phyloP scores from a whole-genome alignment of 2,329 filamentous ascomycete genomes.

The Mariannaea sp. region DNA sequence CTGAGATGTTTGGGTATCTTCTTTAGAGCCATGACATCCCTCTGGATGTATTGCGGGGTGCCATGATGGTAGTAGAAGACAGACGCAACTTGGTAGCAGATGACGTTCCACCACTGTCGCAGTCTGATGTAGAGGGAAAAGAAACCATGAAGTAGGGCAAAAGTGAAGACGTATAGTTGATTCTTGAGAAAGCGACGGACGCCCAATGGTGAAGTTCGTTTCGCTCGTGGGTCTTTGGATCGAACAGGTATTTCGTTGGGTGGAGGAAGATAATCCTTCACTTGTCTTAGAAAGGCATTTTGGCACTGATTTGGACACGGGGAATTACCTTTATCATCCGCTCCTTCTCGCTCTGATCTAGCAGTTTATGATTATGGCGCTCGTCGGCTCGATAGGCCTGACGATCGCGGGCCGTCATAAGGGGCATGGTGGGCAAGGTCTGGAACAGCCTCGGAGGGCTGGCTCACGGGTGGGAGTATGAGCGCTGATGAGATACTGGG shows the following conservation, averaged over 20 bases:
- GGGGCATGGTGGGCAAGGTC: slow-evolving; percentile 38
- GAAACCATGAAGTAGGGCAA: slow-evolving; percentile 73
- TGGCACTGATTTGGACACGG: not conserved
- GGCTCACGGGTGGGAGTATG: slow-evolving; percentile 23
- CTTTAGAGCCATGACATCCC: slow-evolving; percentile 76
- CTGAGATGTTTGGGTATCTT: slow-evolving; percentile 85
- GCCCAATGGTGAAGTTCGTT: slow-evolving; percentile 53
- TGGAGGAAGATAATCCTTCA: slow-evolving; percentile 44
- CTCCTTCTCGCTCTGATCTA: slow-evolving; percentile 45
- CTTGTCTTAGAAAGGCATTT: slow-evolving; percentile 8
- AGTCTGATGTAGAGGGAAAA: slow-evolving; percentile 89
- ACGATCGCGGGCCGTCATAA: slow-evolving; percentile 44
- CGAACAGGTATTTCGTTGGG: slow-evolving; percentile 40
- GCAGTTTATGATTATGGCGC: slow-evolving; percentile 39
- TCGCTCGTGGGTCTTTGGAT: slow-evolving; percentile 30
- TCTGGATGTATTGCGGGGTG: slow-evolving; percentile 88
- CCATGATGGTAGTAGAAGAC: slow-evolving; percentile 94
- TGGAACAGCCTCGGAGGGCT: slow-evolving; percentile 39
- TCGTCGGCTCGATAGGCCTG: slow-evolving; percentile 49
- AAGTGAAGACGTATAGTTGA: slow-evolving; percentile 69
- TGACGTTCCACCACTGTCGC: slow-evolving; percentile 77
- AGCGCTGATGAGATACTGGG: not conserved
- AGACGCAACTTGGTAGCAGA: slow-evolving; percentile 77
- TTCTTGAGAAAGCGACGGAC: slow-evolving; percentile 64
- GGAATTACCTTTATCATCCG: slow-evolving; percentile 44